A percentile compares a stretch with the other conserved stretches of the same genome.
phyloP scores from a whole-genome alignment of 495 filamentous ascomycete species.

The Rostrohypoxylon terebratum region DNA sequence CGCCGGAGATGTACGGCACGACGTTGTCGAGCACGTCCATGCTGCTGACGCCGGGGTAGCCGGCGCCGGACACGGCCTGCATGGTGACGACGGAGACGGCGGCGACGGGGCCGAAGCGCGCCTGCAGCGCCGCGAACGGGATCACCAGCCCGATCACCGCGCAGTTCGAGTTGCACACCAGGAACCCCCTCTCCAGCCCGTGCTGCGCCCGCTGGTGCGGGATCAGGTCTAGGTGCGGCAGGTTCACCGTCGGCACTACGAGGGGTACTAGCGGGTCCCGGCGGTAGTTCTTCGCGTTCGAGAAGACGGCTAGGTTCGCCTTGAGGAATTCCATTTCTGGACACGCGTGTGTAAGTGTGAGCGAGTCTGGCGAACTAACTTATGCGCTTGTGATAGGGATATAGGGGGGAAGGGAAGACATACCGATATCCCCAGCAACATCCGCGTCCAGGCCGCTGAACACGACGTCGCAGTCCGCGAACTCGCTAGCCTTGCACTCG shows the following conservation, averaged over 20 bases:
- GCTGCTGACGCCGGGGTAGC: constrained; percentile 87
- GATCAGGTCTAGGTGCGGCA: constrained; percentile 80
- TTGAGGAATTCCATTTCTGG: constrained; percentile 83
- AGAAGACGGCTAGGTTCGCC: constrained; percentile 83
- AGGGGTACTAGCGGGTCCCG: constrained; percentile 84
- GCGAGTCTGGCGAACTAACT: neutral
- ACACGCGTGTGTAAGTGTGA: neutral
- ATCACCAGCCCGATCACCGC: constrained; percentile 90
- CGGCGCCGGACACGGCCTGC: constrained; percentile 86
- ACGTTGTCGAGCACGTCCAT: constrained; percentile 83
- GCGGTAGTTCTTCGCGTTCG: constrained; percentile 91
- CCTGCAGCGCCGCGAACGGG: constrained; percentile 85
- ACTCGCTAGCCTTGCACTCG: constrained; percentile 78
- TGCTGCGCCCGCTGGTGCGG: constrained; percentile 77
- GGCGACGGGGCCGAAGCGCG: constrained; percentile 78
- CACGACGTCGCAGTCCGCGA: constrained; percentile 86
- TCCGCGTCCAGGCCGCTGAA: constrained; percentile 89
- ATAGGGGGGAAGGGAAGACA: constrained; percentile 30
- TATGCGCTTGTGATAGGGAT: neutral
- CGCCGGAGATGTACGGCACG: constrained; percentile 85
- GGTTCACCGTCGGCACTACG: constrained; percentile 86
- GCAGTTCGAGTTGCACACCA: constrained; percentile 93
- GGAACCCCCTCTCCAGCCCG: constrained; percentile 77
- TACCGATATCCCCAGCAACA: constrained; percentile 82
- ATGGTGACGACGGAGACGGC: constrained; percentile 85